phyloP scores from a whole-genome alignment of 257 asterid species.

The Lycium barbarum region DNA sequence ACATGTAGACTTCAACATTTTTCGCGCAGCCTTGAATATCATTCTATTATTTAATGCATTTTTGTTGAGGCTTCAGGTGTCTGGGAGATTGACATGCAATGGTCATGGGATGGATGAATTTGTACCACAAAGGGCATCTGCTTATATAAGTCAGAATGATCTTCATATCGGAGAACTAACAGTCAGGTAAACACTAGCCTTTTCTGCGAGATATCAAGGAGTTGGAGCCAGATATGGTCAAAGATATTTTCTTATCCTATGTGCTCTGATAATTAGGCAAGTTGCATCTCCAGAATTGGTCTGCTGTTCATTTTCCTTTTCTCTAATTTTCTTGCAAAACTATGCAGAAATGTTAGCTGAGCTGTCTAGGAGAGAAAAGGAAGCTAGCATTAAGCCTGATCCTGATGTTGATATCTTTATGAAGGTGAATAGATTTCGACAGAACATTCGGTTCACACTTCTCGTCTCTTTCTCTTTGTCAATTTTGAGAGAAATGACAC shows the following conservation, averaged over 20 bases:
- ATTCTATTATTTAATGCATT: not conserved
- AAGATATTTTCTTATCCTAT: not conserved
- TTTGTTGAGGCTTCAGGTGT: conserved; percentile 42
- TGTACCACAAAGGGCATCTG: conserved; percentile 63
- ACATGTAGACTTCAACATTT: not conserved
- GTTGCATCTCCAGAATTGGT: not conserved
- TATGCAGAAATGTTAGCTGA: conserved; percentile 67
- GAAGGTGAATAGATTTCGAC: conserved; percentile 50
- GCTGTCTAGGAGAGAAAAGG: conserved; percentile 66
- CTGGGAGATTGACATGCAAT: conserved; percentile 63
- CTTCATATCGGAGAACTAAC: conserved; percentile 72
- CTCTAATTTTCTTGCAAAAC: not conserved
- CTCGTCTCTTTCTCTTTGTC: not conserved
- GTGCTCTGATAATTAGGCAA: not conserved
- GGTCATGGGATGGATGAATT: conserved; percentile 68
- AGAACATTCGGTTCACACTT: not conserved
- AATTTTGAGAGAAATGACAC: not conserved
- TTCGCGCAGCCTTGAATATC: not conserved
- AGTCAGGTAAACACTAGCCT: conserved; percentile 70
- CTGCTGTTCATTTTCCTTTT: not conserved
- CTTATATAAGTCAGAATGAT: conserved; percentile 73
- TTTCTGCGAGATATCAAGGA: conserved; percentile 79
- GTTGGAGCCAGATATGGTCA: conserved; percentile 65
- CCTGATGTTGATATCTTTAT: conserved; percentile 66
- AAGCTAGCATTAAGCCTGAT: conserved; percentile 68